Evolutionary conservation across 306 rosid genomes (phyloP).

Genomic region (Geum urbanum): DNA sequence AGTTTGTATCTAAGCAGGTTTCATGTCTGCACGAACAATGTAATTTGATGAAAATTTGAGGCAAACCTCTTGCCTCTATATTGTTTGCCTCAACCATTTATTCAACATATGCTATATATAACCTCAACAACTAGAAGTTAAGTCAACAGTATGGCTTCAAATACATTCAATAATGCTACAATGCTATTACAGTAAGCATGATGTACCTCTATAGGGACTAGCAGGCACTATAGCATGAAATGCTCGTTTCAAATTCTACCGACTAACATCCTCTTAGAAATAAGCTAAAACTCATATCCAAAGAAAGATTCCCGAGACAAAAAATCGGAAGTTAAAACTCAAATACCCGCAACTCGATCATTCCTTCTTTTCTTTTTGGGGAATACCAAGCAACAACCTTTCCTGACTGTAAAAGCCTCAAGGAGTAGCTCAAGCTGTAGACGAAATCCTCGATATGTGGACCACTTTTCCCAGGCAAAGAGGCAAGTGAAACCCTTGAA

Average conservation of each 20-base stretch:
- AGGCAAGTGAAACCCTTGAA: conserved; percentile 49
- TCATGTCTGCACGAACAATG: background rate
- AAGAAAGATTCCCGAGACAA: background rate
- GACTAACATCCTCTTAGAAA: background rate
- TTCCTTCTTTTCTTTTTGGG: conserved; percentile 82
- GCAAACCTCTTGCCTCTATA: too few relatives aligned
- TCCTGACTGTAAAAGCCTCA: conserved; percentile 55
- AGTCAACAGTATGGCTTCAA: background rate
- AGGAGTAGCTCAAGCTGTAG: conserved; percentile 75
- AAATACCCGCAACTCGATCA: conserved; percentile 72
- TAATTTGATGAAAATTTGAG: background rate
- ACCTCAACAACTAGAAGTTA: background rate
- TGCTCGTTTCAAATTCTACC: background rate
- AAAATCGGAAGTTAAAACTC: conserved; percentile 47
- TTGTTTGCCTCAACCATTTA: background rate
- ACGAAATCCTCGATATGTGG: conserved; percentile 67
- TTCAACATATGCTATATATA: background rate
- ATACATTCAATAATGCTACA: background rate
- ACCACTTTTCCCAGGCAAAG: conserved; percentile 38
- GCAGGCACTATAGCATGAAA: background rate
- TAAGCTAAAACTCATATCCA: background rate
- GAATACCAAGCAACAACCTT: conserved; percentile 92
- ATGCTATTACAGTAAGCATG: background rate
- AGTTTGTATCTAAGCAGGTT: background rate
- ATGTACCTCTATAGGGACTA: background rate